Conservation (phyloP, 2,329 filamentous ascomycete genomes). For the Juglanconis sp. region DNA sequence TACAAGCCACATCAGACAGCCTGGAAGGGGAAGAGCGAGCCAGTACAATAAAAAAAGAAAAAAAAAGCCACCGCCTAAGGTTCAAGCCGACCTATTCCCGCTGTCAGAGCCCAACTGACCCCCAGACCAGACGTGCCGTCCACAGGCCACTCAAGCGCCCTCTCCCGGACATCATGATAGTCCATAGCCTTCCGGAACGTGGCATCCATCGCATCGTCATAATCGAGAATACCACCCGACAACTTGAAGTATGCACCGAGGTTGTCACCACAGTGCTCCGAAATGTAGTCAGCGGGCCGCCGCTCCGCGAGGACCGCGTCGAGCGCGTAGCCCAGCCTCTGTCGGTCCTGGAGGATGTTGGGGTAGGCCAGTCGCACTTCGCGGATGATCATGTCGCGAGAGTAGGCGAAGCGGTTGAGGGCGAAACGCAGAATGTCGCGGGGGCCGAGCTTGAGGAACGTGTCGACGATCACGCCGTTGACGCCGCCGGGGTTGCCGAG, state of each 20-base stretch:
- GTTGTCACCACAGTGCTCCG: no score
- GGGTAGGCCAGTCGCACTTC: conserved; percentile 39
- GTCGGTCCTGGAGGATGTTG: conserved; percentile 4
- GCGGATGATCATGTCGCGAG: conserved; percentile 41
- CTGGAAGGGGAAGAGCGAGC: no score
- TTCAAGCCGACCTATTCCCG: no score
- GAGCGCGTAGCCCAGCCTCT: conserved; percentile 12
- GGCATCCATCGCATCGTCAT: neutral
- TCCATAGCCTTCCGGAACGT: neutral
- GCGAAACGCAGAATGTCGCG: conserved; percentile 48
- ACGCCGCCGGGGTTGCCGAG: conserved; percentile 20
- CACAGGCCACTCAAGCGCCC: neutral
- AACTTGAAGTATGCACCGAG: neutral
- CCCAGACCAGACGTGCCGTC: neutral
- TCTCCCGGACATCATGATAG: neutral
- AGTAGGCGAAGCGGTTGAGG: conserved; percentile 43
- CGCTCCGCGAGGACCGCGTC: conserved; percentile 9
- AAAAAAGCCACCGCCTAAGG: no score
- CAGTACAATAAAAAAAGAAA: no score
- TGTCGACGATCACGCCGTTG: conserved; percentile 38
- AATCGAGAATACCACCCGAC: conserved; percentile 13
- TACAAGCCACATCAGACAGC: no score
- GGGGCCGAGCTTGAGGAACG: conserved; percentile 49
- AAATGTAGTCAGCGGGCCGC: neutral
- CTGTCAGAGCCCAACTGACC: no score